phyloP scores from a whole-genome alignment of 1,284 basidiomycete genomes.

The Ceratobasidium papillatum region DNA sequence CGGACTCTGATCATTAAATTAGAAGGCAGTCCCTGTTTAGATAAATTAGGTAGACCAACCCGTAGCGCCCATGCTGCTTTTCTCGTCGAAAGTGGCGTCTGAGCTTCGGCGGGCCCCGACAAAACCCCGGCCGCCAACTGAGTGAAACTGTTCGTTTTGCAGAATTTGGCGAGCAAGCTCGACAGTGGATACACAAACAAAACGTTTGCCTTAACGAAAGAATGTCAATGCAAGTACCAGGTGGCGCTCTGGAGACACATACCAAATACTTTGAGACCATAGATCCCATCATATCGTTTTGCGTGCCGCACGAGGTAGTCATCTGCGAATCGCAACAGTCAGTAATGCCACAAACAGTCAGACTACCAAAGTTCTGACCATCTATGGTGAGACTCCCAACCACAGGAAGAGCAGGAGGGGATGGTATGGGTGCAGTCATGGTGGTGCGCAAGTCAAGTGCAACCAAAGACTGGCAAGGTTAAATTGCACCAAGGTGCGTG shows the following conservation, averaged over 20 bases:
- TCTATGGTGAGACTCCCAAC: slow-evolving; percentile 55
- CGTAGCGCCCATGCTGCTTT: neutral
- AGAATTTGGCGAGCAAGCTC: slow-evolving; percentile 58
- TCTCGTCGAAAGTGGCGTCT: slow-evolving; percentile 57
- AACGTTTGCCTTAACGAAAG: slow-evolving; percentile 47
- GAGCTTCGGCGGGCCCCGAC: slow-evolving; percentile 59
- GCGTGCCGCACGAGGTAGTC: slow-evolving; percentile 55
- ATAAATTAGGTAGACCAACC: slow-evolving; percentile 30
- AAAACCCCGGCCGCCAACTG: slow-evolving; percentile 54
- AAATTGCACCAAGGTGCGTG: neutral
- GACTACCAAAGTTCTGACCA: slow-evolving; percentile 24
- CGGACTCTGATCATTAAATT: neutral
- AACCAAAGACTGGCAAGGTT: neutral
- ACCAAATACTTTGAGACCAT: slow-evolving; percentile 57
- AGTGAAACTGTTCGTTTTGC: slow-evolving; percentile 59
- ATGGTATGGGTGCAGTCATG: slow-evolving; percentile 47
- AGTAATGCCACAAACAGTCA: slow-evolving; percentile 45
- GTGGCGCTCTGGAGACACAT: slow-evolving; percentile 36
- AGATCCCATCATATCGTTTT: slow-evolving; percentile 60
- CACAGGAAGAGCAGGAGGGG: slow-evolving; percentile 55
- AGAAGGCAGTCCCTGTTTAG: slow-evolving; percentile 60
- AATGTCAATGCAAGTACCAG: neutral
- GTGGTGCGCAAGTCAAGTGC: slow-evolving; percentile 46
- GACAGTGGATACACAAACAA: slow-evolving; percentile 54
- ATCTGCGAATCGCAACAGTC: slow-evolving; percentile 34